Evolutionary conservation across 805 yeast species (phyloP).

Genomic region (Lachancea meyersii): DNA sequence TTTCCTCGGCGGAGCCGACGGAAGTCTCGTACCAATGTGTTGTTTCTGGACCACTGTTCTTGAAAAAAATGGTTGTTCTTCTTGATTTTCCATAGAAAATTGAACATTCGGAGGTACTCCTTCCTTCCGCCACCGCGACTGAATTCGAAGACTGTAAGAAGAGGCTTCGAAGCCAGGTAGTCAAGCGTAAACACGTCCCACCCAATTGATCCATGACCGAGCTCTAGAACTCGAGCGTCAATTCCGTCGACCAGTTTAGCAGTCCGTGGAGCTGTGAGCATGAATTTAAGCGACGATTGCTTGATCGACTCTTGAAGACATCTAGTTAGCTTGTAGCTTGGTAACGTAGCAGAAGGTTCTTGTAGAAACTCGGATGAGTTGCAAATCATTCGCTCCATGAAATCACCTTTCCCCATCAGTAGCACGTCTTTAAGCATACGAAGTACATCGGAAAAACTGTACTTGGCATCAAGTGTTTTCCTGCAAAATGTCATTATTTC

Average conservation of each 20-base stretch:
- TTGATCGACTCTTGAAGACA: constrained; percentile 59
- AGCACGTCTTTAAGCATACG: constrained; percentile 56
- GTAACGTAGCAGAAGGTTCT: constrained; percentile 56
- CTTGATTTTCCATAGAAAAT: constrained; percentile 74
- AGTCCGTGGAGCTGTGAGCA: constrained; percentile 31
- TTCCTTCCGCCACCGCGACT: constrained; percentile 39
- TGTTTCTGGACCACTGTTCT: constrained; percentile 41
- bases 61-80: constrained; percentile 52
- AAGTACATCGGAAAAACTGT: constrained; percentile 48
- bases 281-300: constrained; percentile 44
- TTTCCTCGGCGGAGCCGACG: constrained; percentile 17
- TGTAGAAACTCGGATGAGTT: constrained; percentile 49
- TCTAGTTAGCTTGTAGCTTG: constrained; percentile 60
- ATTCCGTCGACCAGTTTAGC: constrained; percentile 45
- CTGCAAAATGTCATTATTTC: constrained; percentile 52
- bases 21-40: constrained; percentile 29
- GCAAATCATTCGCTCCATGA: constrained; percentile 57
- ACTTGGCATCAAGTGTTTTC: constrained; percentile 42
- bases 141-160: constrained; percentile 51
- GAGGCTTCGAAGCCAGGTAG: constrained; percentile 49
- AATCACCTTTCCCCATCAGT: constrained; percentile 74
- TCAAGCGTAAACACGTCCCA: constrained; percentile 93
- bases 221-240: constrained; percentile 77
- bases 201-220: constrained; percentile 68
- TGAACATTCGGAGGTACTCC: constrained; percentile 74